phyloP scores from a whole-genome alignment of 345 rosid species.

The Aquilaria yunnanensis region DNA sequence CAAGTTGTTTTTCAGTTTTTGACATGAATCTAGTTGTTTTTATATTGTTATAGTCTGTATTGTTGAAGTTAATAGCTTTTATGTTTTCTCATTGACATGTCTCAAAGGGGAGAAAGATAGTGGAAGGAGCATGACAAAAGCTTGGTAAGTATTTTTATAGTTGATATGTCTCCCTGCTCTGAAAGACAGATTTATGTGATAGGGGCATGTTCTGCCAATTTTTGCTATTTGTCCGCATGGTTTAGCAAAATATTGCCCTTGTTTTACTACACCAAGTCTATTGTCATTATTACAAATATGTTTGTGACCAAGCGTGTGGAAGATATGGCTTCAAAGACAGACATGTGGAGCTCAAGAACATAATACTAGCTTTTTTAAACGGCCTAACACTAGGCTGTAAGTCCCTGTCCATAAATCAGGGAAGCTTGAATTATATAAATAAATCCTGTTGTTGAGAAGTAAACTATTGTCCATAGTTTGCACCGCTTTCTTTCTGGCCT shows the following conservation, averaged over 20 bases:
- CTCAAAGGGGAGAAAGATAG: conserved; percentile 22
- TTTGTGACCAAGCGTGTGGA: neutral
- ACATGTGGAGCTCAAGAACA: neutral
- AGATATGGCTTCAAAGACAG: too few species aligned
- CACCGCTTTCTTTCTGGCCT: neutral
- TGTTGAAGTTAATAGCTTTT: conserved; percentile 9
- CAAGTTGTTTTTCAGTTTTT: neutral
- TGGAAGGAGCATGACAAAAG: conserved; percentile 9
- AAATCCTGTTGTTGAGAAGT: too few species aligned
- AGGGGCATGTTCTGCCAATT: neutral
- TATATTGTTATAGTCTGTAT: conserved; percentile 1
- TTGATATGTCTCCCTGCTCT: neutral
- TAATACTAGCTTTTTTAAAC: neutral
- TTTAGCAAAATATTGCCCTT: neutral
- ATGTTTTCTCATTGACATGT: conserved; percentile 9
- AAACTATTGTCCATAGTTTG: neutral
- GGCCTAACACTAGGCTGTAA: neutral
- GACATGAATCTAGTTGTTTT: neutral
- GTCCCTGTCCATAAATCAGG: too few species aligned
- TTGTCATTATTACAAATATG: neutral
- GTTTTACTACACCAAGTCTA: neutral
- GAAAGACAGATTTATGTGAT: neutral
- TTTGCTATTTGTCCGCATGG: neutral
- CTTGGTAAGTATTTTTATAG: conserved; percentile 24
- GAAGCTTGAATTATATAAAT: neutral